A percentile compares a stretch with the other conserved stretches of the same genome.
These are phyloP conservation scores for Monosporascus sp. DNA, from an alignment of 2,329 filamentous ascomycete genomes.

Conservation along the genomic window DNA sequence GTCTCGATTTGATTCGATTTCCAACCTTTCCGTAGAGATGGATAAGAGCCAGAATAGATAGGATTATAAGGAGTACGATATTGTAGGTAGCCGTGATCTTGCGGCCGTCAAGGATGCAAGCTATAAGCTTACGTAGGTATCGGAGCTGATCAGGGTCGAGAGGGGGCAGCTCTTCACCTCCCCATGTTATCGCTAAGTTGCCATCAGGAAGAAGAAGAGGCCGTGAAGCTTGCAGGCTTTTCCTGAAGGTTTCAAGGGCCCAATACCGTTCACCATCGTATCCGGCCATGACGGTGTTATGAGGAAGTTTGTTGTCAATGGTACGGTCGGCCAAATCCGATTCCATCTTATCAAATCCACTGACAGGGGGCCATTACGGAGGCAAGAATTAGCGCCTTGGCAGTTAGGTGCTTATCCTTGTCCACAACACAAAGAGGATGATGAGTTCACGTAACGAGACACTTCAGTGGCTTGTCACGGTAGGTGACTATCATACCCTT, in stretches of 20 bases:
- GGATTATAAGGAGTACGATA: slow-evolving; percentile 22
- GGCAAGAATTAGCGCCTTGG: not conserved
- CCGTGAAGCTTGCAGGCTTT: slow-evolving; percentile 15
- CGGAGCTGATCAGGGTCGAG: slow-evolving; percentile 27
- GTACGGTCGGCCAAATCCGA: not conserved
- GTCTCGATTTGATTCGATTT: slow-evolving; percentile 18
- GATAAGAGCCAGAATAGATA: slow-evolving; percentile 21
- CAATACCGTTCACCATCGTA: slow-evolving; percentile 8
- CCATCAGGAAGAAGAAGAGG: slow-evolving; percentile 3
- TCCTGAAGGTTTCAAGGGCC: slow-evolving; percentile 14
- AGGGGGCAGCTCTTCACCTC: slow-evolving; percentile 6
- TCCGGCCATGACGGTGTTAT: slow-evolving; percentile 5
- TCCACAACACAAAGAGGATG: no score
- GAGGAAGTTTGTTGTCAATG: not conserved
- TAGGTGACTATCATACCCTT: slow-evolving; percentile 33
- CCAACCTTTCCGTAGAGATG: slow-evolving; percentile 17
- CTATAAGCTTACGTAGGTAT: slow-evolving; percentile 28
- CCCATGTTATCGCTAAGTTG: slow-evolving; percentile 1
- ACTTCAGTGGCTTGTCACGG: slow-evolving; percentile 17
- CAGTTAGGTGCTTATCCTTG: not conserved
- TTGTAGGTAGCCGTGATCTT: slow-evolving; percentile 29
- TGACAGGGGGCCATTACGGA: not conserved
- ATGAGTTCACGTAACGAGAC: not conserved
- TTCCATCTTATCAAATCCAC: not conserved
- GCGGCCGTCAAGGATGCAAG: slow-evolving; percentile 27